Evolutionary conservation across 2,329 filamentous ascomycete genomes (phyloP).

Genomic region (Venturiaceae sp.): DNA sequence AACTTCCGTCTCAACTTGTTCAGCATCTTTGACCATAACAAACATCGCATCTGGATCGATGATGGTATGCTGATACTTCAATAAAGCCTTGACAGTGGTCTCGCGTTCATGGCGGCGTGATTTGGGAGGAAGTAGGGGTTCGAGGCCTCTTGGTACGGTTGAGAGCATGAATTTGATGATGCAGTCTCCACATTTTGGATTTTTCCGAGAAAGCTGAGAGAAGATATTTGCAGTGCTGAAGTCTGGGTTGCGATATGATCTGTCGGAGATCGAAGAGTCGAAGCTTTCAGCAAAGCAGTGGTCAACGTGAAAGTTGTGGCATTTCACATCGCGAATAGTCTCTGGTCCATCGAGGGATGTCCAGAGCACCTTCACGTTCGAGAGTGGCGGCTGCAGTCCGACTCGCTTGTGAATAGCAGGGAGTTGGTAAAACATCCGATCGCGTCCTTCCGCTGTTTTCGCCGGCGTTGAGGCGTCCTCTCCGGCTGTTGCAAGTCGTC

Average conservation of each 20-base stretch:
- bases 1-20: slow-evolving; percentile 28
- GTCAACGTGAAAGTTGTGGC: slow-evolving; percentile 30
- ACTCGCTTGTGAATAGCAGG: slow-evolving; percentile 24
- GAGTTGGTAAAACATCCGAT: slow-evolving; percentile 27
- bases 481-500: slow-evolving; percentile 14
- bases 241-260: slow-evolving; percentile 22
- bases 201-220: slow-evolving; percentile 26
- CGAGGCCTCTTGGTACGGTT: slow-evolving; percentile 23
- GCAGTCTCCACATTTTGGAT: slow-evolving; percentile 32
- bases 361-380: slow-evolving; percentile 31
- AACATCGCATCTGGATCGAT: slow-evolving; percentile 31
- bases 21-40: slow-evolving; percentile 34
- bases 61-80: slow-evolving; percentile 32
- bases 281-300: slow-evolving; percentile 34
- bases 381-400: slow-evolving; percentile 29
- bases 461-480: slow-evolving; percentile 18
- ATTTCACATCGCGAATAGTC: slow-evolving; percentile 30
- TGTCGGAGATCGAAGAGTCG: slow-evolving; percentile 25
- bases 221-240: slow-evolving; percentile 31
- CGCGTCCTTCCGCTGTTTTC: slow-evolving; percentile 20
- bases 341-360: slow-evolving; percentile 32
- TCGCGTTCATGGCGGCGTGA: slow-evolving; percentile 23
- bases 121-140: slow-evolving; percentile 24
- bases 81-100: slow-evolving; percentile 26
- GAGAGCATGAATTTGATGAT: slow-evolving; percentile 31